Evolutionary conservation across 2,329 filamentous ascomycete genomes (phyloP).

Genomic region (Cephalotrichum gorgonifer): DNA sequence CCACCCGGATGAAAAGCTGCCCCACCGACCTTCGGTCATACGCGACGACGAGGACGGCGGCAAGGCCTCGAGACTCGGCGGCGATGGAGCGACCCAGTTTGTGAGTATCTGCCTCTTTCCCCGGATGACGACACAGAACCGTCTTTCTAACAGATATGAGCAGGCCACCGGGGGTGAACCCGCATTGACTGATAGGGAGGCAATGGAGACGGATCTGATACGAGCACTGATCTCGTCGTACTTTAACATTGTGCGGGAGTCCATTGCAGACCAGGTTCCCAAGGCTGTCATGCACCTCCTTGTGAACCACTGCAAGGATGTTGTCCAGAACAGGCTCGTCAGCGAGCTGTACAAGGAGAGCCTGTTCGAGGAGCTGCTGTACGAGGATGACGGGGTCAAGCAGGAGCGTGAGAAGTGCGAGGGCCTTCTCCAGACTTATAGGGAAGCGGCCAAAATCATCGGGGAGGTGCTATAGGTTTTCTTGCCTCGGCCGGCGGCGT

Average conservation of each 20-base stretch:
- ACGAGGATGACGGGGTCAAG: slow-evolving; percentile 96
- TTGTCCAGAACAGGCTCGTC: slow-evolving; percentile 92
- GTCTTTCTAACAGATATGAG: slow-evolving; percentile 10
- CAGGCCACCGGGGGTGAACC: slow-evolving; percentile 60
- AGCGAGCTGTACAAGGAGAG: slow-evolving; percentile 90
- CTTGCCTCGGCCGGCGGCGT: background rate
- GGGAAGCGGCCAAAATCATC: slow-evolving; percentile 95
- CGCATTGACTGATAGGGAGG: slow-evolving; percentile 87
- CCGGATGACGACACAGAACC: slow-evolving; percentile 2
- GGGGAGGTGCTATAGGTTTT: slow-evolving; percentile 74
- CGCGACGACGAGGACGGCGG: slow-evolving; percentile 20
- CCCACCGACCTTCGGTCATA: slow-evolving; percentile 40
- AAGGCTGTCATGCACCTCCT: slow-evolving; percentile 98
- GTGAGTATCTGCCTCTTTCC: slow-evolving; percentile 33
- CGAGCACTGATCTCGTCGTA: slow-evolving; percentile 94
- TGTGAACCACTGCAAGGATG: slow-evolving; percentile 97
- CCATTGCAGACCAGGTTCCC: slow-evolving; percentile 96
- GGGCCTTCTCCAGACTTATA: slow-evolving; percentile 88
- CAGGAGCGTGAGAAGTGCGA: slow-evolving; percentile 98
- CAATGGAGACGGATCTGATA: slow-evolving; percentile 95
- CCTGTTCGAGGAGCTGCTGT: slow-evolving; percentile 84
- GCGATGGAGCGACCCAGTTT: slow-evolving; percentile 41
- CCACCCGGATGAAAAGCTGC: slow-evolving; percentile 49
- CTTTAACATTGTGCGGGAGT: slow-evolving; percentile 97
- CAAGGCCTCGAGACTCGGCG: slow-evolving; percentile 16